A percentile compares a stretch with the other conserved stretches of the same genome.
Evolutionary conservation across 495 filamentous ascomycete genomes (phyloP).

Genomic region (Physcia stellaris): DNA sequence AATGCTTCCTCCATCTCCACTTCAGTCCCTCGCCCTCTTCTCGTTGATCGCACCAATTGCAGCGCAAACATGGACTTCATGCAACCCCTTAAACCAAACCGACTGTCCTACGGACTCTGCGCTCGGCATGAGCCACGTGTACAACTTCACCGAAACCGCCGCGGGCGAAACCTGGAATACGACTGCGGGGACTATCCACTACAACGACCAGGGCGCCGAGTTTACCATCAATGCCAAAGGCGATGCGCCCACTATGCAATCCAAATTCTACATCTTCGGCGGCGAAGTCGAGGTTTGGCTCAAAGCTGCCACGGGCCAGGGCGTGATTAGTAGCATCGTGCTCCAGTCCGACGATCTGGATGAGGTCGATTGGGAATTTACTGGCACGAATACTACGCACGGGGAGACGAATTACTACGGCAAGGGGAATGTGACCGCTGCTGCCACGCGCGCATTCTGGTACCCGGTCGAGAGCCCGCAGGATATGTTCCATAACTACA

Average conservation of each 20-base stretch:
- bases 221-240: constrained; percentile 56
- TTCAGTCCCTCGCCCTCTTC: constrained; percentile 18
- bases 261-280: constrained; percentile 76
- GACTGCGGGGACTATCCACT: constrained; percentile 33
- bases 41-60: constrained; percentile 25
- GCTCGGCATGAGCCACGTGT: constrained; percentile 46
- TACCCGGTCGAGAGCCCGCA: constrained; percentile 47
- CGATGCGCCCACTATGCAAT: constrained; percentile 57
- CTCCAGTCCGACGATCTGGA: constrained; percentile 83
- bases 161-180: constrained; percentile 49
- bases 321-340: constrained; percentile 74
- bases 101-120: constrained; percentile 54
- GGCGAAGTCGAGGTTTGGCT: constrained; percentile 60
- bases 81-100: constrained; percentile 48
- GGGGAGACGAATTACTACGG: constrained; percentile 92
- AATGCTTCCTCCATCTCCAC: not conserved
- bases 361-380: constrained; percentile 80
- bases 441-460: constrained; percentile 51
- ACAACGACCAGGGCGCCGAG: constrained; percentile 34
- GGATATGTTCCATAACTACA: constrained; percentile 68
- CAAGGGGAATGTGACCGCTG: constrained; percentile 71
- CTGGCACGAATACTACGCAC: constrained; percentile 37
- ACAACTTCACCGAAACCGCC: constrained; percentile 47
- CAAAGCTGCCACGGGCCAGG: constrained; percentile 54
- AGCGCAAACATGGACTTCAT: constrained; percentile 52